These are phyloP conservation scores for Lachnellula suecica DNA, from an alignment of 2,329 filamentous ascomycete genomes.

Conservation along the genomic window DNA sequence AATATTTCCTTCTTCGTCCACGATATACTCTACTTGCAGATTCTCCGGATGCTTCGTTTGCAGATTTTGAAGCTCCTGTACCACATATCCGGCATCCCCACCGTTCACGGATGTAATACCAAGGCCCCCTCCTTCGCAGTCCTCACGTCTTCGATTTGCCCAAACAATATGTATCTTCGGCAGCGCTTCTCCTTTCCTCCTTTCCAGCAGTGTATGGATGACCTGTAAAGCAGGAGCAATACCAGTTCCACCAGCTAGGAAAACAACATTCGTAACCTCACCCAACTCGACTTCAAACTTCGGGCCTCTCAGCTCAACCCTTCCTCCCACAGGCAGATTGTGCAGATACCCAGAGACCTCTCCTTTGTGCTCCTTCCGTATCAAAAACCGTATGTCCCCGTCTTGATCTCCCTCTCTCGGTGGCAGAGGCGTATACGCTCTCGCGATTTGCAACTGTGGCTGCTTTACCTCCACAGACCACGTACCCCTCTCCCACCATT, in stretches of 20 bases:
- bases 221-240: conserved; percentile 88
- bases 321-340: conserved; percentile 57
- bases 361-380: conserved; percentile 75
- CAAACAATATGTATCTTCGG: conserved; percentile 72
- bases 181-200: conserved; percentile 31
- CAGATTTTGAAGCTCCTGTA: conserved; percentile 61
- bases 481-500: conserved; percentile 62
- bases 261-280: conserved; percentile 61
- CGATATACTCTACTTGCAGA: conserved; percentile 70
- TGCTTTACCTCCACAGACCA: conserved; percentile 95
- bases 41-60: conserved; percentile 55
- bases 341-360: conserved; percentile 85
- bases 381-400: conserved; percentile 65
- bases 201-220: conserved; percentile 59
- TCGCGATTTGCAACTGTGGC: conserved; percentile 86
- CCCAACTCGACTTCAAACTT: conserved; percentile 64
- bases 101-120: not conserved
- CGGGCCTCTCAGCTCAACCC: conserved; percentile 77
- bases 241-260: conserved; percentile 89
- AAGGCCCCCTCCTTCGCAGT: conserved; percentile 56
- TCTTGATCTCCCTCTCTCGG: conserved; percentile 35
- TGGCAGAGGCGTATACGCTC: conserved; percentile 88
- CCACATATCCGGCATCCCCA: conserved; percentile 45
- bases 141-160: conserved; percentile 69
- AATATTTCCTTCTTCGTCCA: conserved; percentile 75